These are phyloP conservation scores for Gentiana macrophylla DNA, from an alignment of 257 asterid genomes.

Conservation along the genomic window DNA sequence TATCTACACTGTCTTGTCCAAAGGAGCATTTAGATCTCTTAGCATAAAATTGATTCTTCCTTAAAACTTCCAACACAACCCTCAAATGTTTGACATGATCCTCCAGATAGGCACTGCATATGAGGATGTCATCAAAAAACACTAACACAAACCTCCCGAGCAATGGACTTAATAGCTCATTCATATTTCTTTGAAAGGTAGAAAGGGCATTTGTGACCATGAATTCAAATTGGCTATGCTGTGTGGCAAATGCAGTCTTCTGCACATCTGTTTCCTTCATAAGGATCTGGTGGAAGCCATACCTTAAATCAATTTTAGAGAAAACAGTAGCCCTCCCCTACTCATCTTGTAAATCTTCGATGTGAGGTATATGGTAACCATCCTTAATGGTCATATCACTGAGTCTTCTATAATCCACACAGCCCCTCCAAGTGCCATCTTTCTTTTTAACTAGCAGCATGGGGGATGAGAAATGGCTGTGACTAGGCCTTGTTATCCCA, in stretches of 20 bases:
- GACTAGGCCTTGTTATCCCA: too few relatives aligned
- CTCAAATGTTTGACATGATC: not conserved
- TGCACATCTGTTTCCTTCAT: not conserved
- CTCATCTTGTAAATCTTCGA: constrained; percentile 7
- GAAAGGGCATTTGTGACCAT: not conserved
- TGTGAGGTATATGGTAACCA: constrained; percentile 6
- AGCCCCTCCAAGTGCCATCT: not conserved
- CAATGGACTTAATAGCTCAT: not conserved
- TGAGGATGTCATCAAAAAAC: too few relatives aligned
- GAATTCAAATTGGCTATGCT: constrained; percentile 4
- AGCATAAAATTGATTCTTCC: not conserved
- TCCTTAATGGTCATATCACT: not conserved
- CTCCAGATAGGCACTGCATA: too few relatives aligned
- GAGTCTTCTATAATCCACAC: not conserved
- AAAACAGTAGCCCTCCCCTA: not conserved
- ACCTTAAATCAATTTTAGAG: constrained; percentile 1
- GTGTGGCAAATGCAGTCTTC: not conserved
- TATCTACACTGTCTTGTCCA: not conserved
- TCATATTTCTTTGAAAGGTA: not conserved
- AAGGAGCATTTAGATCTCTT: not conserved
- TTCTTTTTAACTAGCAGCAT: too few relatives aligned
- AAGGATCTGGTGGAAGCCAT: too few relatives aligned
- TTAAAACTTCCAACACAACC: not conserved
- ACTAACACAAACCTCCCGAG: not conserved
- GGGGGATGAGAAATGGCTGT: too few relatives aligned